Evolutionary conservation across 768 basidiomycete genomes (phyloP).

Genomic region (Phanerodontia chrysosporium): DNA sequence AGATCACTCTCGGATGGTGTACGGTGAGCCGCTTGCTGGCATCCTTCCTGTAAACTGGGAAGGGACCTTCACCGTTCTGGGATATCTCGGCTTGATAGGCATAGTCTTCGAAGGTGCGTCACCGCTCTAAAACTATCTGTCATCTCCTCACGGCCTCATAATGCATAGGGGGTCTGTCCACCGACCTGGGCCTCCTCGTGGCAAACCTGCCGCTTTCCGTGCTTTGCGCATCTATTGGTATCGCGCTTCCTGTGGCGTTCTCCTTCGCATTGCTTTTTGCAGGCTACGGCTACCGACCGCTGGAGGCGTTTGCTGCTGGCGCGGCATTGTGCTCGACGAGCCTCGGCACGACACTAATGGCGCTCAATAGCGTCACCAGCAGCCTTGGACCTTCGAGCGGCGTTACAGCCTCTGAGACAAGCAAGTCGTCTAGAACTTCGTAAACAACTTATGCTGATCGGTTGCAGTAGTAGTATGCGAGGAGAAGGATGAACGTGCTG

Average conservation of each 20-base stretch:
- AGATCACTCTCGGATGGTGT: slow-evolving; percentile 55
- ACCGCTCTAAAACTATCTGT: no score
- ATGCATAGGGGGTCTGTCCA: slow-evolving; percentile 59
- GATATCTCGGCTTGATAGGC: slow-evolving; percentile 36
- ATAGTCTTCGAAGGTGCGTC: slow-evolving; percentile 25
- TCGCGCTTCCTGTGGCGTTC: slow-evolving; percentile 47
- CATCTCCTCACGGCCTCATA: no score
- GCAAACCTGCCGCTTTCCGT: slow-evolving; percentile 44
- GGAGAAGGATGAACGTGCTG: neutral
- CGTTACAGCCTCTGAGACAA: no score
- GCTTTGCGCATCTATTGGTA: slow-evolving; percentile 47
- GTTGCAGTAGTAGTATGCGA: neutral
- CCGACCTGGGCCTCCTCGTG: slow-evolving; percentile 41
- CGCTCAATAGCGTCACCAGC: slow-evolving; percentile 35
- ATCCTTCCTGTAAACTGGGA: slow-evolving; percentile 40
- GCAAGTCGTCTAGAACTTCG: no score
- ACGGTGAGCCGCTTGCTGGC: slow-evolving; percentile 44
- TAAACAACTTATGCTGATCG: no score
- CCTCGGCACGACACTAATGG: slow-evolving; percentile 62
- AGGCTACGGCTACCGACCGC: slow-evolving; percentile 34
- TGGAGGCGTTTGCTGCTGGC: slow-evolving; percentile 58
- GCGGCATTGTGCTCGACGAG: slow-evolving; percentile 61
- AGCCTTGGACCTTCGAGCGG: neutral
- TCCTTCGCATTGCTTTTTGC: slow-evolving; percentile 41
- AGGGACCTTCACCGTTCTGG: slow-evolving; percentile 40